Percentiles rank a stretch among this genome's conserved stretches.
phyloP scores from a whole-genome alignment of 192 early-diverging fungal genomes.

The Rhizoclosmatium globosum region DNA sequence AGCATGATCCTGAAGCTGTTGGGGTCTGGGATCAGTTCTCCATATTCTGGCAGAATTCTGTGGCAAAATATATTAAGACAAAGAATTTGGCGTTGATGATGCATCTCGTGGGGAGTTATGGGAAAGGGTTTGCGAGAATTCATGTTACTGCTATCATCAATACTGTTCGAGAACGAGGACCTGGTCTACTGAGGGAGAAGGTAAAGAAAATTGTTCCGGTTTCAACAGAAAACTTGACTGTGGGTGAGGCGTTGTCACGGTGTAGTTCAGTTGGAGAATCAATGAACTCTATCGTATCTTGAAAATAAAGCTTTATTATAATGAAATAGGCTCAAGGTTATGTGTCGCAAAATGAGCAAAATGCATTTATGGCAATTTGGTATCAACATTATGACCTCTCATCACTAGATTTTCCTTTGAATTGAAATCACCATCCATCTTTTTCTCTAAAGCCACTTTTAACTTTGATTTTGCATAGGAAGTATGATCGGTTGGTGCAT shows the following conservation, averaged over 20 bases:
- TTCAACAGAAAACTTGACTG: no score
- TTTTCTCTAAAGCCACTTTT: no score
- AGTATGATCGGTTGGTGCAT: no score
- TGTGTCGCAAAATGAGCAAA: no score
- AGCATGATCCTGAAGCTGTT: neutral
- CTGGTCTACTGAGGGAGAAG: neutral
- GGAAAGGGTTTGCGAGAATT: neutral
- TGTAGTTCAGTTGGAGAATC: no score
- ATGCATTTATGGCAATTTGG: no score
- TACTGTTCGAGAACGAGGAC: neutral
- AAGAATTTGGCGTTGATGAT: conserved; percentile 15
- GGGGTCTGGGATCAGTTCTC: conserved; percentile 5
- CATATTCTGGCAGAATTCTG: neutral
- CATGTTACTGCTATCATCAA: conserved; percentile 11
- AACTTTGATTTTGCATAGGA: no score
- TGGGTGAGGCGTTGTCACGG: no score
- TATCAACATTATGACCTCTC: neutral
- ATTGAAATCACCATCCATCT: neutral
- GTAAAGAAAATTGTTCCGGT: no score
- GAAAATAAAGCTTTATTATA: no score
- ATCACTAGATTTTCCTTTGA: neutral
- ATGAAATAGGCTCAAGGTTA: no score
- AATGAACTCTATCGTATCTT: no score
- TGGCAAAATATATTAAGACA: neutral
- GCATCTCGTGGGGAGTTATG: conserved; percentile 10